Base-by-base conservation (phyloP, 768 basidiomycete species). In the Gloeopeniophorella convolvens region DNA sequence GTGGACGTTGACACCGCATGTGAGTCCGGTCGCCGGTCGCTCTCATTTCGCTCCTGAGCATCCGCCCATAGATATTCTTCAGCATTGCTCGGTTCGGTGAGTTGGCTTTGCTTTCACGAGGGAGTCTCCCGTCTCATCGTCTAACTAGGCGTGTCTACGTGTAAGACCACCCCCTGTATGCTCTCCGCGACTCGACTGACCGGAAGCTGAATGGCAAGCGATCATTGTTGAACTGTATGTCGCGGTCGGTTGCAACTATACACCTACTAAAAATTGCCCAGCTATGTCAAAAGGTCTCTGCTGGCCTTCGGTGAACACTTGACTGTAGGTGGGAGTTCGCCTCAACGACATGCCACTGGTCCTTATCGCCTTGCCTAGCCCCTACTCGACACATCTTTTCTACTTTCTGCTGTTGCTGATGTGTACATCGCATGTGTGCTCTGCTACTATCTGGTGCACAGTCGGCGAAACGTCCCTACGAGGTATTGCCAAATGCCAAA, bases 41-140 rank as follows among this genome's bases (percentile, higher is more conserved):
- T 2, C 31, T 15, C 4, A n/a, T 45, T 30, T 23, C n/a, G 21
- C 15, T 27, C 21, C 18, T 33, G 15, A 24, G 24, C 13, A 45
- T 45, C 23, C 18, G 32, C 10, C 13, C 16, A 4, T 23, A 45
- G 43, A 15, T 45, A 23, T 7, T 45, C 10, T 15, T 45, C 31
- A 45, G 43, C 30, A n/a, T 45, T n/a, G 16, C 3, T 45, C 43
- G 43, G 7, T 34, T 45, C 23, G 43, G 43, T 45, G 6, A 33
- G 43, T 1, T 33, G 6, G 8, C 23, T 20, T 16, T 24, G 32
- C 21, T 45, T 24, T 8, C 20, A 11, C 21, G 15, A n/a, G n/a
- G n/a, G n/a, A n/a, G n/a, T n/a, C n/a, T n/a, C n/a, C n/a, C n/a
- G n/a, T n/a, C n/a, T n/a, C n/a, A n/a, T n/a, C n/a, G n/a, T n/a